Evolutionary conservation across 129 eudicot species (phyloP).

Genomic region (Dittrichia graveolens): DNA sequence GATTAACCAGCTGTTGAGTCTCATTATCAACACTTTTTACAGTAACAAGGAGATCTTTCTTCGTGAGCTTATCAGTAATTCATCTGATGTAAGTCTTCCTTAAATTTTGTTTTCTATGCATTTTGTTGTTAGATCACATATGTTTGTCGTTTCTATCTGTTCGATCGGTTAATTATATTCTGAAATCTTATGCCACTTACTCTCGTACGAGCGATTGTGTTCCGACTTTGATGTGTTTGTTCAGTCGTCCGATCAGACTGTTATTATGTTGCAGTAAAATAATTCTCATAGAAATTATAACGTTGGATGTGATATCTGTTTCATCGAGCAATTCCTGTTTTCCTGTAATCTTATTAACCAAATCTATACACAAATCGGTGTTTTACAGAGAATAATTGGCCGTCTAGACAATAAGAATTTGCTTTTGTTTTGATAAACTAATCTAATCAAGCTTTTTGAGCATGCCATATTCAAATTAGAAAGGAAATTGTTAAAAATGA

Average conservation of each 20-base stretch:
- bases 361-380: neutral
- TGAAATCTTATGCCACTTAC: neutral
- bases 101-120: neutral
- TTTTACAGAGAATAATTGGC: neutral
- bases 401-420: neutral
- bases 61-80: constrained; percentile 63
- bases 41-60: constrained; percentile 63
- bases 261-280: no score
- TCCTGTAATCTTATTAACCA: neutral
- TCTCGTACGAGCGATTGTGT: neutral
- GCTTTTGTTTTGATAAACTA: neutral
- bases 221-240: neutral
- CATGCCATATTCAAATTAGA: neutral
- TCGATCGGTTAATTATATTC: neutral
- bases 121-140: neutral
- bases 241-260: neutral
- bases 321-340: neutral
- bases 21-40: constrained; percentile 60
- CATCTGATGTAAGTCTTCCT: constrained; percentile 51
- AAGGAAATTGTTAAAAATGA: neutral
- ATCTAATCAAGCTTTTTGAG: neutral
- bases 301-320: no score
- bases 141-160: neutral
- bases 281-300: no score
- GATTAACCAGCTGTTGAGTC: constrained; percentile 58